Conservation (phyloP, 441 rosid genomes). For the Aquilaria agallochum region DNA sequence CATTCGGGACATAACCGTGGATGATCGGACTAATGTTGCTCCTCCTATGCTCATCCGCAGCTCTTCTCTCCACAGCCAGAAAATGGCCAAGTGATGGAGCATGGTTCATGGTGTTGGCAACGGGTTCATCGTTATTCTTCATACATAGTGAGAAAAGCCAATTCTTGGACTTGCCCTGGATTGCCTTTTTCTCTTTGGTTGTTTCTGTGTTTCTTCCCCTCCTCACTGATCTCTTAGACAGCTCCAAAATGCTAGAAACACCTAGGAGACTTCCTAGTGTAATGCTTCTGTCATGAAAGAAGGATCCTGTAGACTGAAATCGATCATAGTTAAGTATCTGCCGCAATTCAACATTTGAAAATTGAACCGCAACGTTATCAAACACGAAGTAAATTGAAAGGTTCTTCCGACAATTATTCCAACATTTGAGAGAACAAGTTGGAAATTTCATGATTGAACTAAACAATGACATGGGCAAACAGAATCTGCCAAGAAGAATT, state of each 20-base stretch:
- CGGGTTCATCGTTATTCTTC: constrained; percentile 38
- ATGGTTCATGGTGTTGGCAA: constrained; percentile 19
- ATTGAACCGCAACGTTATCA: constrained; percentile 13
- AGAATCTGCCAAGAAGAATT: no score
- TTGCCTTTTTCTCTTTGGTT: constrained; percentile 19
- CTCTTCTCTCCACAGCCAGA: constrained; percentile 53
- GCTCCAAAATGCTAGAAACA: constrained; percentile 58
- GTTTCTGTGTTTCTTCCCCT: constrained; percentile 34
- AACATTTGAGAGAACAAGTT: no score
- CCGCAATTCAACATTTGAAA: no score
- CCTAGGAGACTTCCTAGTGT: constrained; percentile 88
- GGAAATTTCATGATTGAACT: neutral
- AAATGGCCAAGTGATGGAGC: constrained; percentile 56
- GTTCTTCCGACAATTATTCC: no score
- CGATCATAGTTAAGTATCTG: neutral
- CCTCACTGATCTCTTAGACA: constrained; percentile 61
- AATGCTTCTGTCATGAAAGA: constrained; percentile 76
- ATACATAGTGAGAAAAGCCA: constrained; percentile 58
- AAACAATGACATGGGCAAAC: no score
- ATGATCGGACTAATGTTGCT: constrained; percentile 15
- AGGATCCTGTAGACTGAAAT: constrained; percentile 75
- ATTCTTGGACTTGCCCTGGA: constrained; percentile 26
- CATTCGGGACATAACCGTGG: constrained; percentile 25
- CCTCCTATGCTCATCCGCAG: constrained; percentile 28
- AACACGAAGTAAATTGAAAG: neutral